phyloP scores from a whole-genome alignment of 257 asterid genomes.

The Plantago elongata region DNA sequence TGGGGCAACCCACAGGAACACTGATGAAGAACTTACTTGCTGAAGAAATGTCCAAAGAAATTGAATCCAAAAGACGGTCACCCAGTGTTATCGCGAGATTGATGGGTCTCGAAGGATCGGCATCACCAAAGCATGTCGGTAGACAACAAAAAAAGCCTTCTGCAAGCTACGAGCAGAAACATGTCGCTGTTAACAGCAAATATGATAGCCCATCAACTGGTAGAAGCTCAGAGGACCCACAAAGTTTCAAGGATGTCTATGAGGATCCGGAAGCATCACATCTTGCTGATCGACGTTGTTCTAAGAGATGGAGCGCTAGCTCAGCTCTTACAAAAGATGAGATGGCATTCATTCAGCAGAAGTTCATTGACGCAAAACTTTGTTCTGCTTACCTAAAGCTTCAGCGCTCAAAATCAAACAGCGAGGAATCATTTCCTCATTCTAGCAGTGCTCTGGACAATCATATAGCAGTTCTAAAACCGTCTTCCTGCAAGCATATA shows the following conservation, averaged over 20 bases:
- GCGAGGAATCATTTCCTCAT: conserved; percentile 44
- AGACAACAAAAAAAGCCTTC: conserved; percentile 44
- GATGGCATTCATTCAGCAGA: conserved; percentile 49
- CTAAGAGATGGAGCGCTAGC: conserved; percentile 57
- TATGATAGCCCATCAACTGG: conserved; percentile 28
- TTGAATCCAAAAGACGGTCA: conserved; percentile 47
- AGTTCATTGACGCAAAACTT: conserved; percentile 44
- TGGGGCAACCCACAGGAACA: conserved; percentile 37
- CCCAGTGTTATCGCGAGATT: conserved; percentile 69
- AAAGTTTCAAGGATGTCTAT: conserved; percentile 63
- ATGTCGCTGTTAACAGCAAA: conserved; percentile 26
- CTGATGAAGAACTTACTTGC: conserved; percentile 73
- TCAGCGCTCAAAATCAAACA: conserved; percentile 46
- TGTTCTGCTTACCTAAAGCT: conserved; percentile 39
- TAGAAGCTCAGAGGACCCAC: conserved; percentile 51
- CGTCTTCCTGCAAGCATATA: conserved; percentile 41
- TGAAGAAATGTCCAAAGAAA: conserved; percentile 69
- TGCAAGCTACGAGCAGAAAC: conserved; percentile 38
- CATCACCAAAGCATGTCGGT: conserved; percentile 48
- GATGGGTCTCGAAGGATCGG: conserved; percentile 85
- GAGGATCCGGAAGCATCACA: conserved; percentile 91
- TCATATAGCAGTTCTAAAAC: conserved; percentile 43
- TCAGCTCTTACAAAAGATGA: conserved; percentile 48
- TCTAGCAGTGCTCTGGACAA: conserved; percentile 38
- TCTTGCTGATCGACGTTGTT: conserved; percentile 47